These are phyloP conservation scores for Coffea eugenioides DNA, from an alignment of 257 asterid genomes.

Conservation along the genomic window DNA sequence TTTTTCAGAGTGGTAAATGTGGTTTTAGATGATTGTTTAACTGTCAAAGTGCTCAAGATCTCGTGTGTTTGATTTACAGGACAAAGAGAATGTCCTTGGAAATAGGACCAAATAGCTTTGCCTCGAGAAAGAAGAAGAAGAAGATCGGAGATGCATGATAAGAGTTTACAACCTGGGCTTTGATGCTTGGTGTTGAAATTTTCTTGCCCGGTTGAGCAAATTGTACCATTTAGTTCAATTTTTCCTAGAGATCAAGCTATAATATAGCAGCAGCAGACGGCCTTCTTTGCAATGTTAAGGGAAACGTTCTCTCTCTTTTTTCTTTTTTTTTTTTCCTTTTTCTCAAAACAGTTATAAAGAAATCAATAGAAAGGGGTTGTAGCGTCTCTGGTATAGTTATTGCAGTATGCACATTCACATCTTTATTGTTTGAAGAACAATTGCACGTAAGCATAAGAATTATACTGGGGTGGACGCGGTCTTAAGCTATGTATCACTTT, in stretches of 20 bases:
- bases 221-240: neutral
- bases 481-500: neutral
- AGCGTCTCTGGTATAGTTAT: neutral
- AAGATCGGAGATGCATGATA: constrained; percentile 41
- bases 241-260: neutral
- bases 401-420: neutral
- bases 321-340: neutral
- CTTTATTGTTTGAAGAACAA: too few species aligned
- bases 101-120: constrained; percentile 72
- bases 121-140: constrained; percentile 81
- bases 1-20: neutral
- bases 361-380: neutral
- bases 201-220: neutral
- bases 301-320: constrained; percentile 6
- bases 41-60: neutral
- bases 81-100: constrained; percentile 75
- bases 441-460: neutral
- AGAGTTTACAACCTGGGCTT: neutral
- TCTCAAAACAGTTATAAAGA: neutral
- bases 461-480: neutral
- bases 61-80: constrained; percentile 38
- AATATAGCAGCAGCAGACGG: neutral
- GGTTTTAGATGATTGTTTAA: neutral
- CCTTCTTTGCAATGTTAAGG: neutral
- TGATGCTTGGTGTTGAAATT: neutral